Percentiles rank a stretch among this genome's conserved stretches.
Conservation (phyloP, 164 flowering plant genomes). For the Malania oleifera region DNA sequence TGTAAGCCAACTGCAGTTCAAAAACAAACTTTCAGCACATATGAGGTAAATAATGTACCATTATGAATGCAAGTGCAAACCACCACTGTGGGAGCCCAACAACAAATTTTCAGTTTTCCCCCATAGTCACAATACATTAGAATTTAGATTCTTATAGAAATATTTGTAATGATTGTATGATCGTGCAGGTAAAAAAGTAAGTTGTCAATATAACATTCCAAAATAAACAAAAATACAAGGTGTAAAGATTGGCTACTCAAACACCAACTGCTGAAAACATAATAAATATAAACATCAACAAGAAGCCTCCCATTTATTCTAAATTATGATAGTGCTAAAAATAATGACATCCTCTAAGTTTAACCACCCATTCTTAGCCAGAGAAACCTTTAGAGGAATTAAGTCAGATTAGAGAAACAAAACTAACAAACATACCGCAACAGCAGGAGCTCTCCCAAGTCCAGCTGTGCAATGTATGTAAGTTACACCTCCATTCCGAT, state of each 20-base stretch:
- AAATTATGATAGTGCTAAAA: background rate
- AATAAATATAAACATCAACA: too few species aligned
- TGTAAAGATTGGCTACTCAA: too few species aligned
- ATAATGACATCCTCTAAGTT: background rate
- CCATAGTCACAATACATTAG: too few species aligned
- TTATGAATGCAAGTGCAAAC: background rate
- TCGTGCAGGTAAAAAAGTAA: too few species aligned
- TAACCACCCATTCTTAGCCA: background rate
- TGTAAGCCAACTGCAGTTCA: conserved; percentile 75
- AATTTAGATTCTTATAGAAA: too few species aligned
- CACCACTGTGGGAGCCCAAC: background rate
- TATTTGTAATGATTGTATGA: too few species aligned
- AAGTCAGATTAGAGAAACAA: conserved; percentile 3
- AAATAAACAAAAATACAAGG: too few species aligned
- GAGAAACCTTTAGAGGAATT: background rate
- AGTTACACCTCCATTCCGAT: conserved; percentile 81
- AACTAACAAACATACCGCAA: conserved; percentile 48
- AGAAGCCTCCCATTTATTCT: too few species aligned
- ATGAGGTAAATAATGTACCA: background rate
- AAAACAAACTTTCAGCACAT: background rate
- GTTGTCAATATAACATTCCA: too few species aligned
- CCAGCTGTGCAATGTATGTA: conserved; percentile 99
- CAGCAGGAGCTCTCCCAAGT: conserved; percentile 97
- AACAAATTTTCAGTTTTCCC: background rate
- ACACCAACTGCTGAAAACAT: too few species aligned